phyloP scores from a whole-genome alignment of 495 filamentous ascomycete species.

The Terfezia boudieri region DNA sequence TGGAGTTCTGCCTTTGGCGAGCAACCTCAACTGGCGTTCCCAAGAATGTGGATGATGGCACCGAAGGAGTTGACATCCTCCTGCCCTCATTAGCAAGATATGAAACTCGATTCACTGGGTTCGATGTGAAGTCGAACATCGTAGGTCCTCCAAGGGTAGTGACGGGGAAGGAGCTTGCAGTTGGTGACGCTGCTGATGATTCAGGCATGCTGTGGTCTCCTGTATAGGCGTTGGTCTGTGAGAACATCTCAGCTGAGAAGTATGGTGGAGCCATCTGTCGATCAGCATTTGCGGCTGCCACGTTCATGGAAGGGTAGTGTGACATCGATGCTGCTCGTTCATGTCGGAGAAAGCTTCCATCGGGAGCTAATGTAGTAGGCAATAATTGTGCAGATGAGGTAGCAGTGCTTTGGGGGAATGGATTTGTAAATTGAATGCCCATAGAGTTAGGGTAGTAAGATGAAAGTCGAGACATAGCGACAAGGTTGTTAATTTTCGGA shows the following conservation, averaged over 20 bases:
- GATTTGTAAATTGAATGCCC: not conserved
- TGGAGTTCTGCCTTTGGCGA: slow-evolving; percentile 24
- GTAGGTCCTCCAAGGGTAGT: not conserved
- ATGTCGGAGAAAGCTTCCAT: not conserved
- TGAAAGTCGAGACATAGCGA: no score
- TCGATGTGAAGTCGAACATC: not conserved
- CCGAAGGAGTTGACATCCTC: slow-evolving; percentile 67
- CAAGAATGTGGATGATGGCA: slow-evolving; percentile 31
- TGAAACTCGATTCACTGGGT: not conserved
- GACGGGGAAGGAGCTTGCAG: not conserved
- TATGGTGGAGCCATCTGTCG: not conserved
- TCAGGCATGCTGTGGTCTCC: not conserved
- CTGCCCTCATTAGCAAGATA: not conserved
- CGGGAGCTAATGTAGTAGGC: not conserved
- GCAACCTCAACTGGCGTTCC: slow-evolving; percentile 21
- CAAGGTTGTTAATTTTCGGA: no score
- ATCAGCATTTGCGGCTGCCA: not conserved
- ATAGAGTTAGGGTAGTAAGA: not conserved
- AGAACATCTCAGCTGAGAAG: not conserved
- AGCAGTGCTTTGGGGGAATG: not conserved
- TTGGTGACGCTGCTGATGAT: not conserved
- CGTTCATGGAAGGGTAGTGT: not conserved
- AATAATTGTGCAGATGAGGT: not conserved
- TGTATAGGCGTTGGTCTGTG: not conserved
- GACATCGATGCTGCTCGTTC: not conserved